A percentile compares a stretch with the other conserved stretches of the same genome.
Evolutionary conservation across 305 asterid species (phyloP).

Genomic region (Salvia sclarea): DNA sequence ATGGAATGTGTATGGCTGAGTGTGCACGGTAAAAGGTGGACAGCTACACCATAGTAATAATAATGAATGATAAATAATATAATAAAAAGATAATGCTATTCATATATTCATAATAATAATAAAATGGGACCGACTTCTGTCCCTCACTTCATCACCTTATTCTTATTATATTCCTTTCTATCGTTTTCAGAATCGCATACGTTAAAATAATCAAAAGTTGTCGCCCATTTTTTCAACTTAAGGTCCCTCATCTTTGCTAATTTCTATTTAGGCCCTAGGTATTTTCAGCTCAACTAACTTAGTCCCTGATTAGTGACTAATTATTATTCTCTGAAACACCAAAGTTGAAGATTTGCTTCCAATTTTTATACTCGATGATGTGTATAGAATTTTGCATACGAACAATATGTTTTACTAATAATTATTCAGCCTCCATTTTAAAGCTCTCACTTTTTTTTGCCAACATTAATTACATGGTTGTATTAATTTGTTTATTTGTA

Average conservation of each 20-base stretch:
- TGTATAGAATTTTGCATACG: no score
- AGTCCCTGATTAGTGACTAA: no score
- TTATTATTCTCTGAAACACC: no score
- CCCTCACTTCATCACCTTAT: slow-evolving; percentile 26
- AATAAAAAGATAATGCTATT: background rate
- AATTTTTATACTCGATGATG: no score
- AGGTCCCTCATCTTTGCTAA: background rate
- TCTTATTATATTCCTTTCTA: background rate
- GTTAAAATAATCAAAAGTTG: slow-evolving; percentile 32
- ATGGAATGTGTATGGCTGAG: slow-evolving; percentile 44
- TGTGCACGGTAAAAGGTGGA: slow-evolving; percentile 35
- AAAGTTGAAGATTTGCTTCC: background rate
- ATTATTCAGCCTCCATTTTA: no score
- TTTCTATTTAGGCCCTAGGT: background rate
- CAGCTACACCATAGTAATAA: slow-evolving; percentile 16
- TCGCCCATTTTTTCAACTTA: background rate
- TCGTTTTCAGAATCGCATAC: slow-evolving; percentile 25
- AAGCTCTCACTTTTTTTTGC: no score
- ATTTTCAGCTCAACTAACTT: background rate
- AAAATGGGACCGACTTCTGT: slow-evolving; percentile 38
- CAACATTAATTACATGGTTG: no score
- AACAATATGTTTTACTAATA: no score
- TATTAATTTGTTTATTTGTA: no score
- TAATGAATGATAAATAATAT: background rate
- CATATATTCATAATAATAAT: background rate